Evolutionary conservation across 1,139 yeast genomes (phyloP), one percentile per base, ranked within the genome.

Genomic region (Kluyveromyces sp.): DNA sequence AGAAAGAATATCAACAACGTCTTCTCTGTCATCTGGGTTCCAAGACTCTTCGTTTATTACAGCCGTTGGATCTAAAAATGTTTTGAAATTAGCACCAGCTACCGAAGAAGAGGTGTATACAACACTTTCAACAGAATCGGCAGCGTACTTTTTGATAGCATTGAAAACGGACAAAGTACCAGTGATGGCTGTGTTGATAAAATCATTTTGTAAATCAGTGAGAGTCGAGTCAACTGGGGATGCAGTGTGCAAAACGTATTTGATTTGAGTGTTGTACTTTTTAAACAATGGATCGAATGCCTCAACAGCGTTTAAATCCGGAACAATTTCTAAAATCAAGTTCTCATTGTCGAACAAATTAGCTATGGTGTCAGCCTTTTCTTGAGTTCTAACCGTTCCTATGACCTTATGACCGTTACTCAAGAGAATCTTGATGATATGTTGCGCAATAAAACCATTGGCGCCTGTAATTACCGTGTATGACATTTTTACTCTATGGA

Each of bases 231-330:
- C 61, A 49, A 57, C 73, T 68, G 25, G 83, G 4, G 41, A 38
- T 4, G 83, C 83, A 3, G 79, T 77, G 63, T 81, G 88, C 30
- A 80, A 56, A 41, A 81, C 78, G 36, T 69, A 71, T 7, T 73
- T 71, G 47, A 78, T 70, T 34, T 74, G 75, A 1, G 77, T 69
- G 26, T 45, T 45, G 53, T 76, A 72, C 2, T 60, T 61, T 50
- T 71, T 56, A 47, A 81, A 67, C 2, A 72, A 74, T 7, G 66
- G 60, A 55, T 78, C 79, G 50, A 79, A 79, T 1, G 85, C 84
- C 35, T 67, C 68, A 3, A 63, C 68, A 2, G 61, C 66, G 6
- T 68, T 66, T 50, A 80, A 70, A 48, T 78, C 83, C 6, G 65
- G 58, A 10, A 81, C 83, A 29, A 77, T 59, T 49, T 69, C 83